These are phyloP conservation scores for Sporothrix inflata DNA, from an alignment of 2,329 filamentous ascomycete species.

Conservation along the genomic window DNA sequence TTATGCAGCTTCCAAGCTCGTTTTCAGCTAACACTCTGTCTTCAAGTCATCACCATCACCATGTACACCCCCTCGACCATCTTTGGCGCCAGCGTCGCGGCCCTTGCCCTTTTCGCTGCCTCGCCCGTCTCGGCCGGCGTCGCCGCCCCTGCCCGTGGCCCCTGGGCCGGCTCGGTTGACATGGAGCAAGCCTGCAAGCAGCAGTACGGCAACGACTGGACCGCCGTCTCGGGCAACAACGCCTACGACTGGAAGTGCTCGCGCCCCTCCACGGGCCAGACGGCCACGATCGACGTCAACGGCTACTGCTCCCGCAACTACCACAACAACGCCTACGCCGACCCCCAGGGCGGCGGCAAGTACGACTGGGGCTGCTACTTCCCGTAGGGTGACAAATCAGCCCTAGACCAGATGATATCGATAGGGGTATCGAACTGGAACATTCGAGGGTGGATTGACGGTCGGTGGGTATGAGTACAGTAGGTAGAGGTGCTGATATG, in stretches of 20 bases:
- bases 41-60: neutral
- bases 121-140: neutral
- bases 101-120: neutral
- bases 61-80: neutral
- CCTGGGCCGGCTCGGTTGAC: neutral
- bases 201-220: slow-evolving; percentile 4
- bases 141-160: neutral
- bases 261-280: neutral
- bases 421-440: neutral
- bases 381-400: neutral
- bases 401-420: neutral
- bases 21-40: neutral
- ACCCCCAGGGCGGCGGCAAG: slow-evolving; percentile 4
- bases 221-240: neutral
- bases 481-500: too few species aligned
- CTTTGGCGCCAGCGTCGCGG: neutral
- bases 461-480: too few species aligned
- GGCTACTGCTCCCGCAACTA: neutral
- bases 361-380: slow-evolving; percentile 7
- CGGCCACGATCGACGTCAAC: neutral
- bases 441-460: neutral
- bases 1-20: too few species aligned
- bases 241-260: slow-evolving; percentile 6
- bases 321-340: neutral
- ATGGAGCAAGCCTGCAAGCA: neutral